Conservation (phyloP, 2,329 filamentous ascomycete genomes). For the Beauveria australis region DNA sequence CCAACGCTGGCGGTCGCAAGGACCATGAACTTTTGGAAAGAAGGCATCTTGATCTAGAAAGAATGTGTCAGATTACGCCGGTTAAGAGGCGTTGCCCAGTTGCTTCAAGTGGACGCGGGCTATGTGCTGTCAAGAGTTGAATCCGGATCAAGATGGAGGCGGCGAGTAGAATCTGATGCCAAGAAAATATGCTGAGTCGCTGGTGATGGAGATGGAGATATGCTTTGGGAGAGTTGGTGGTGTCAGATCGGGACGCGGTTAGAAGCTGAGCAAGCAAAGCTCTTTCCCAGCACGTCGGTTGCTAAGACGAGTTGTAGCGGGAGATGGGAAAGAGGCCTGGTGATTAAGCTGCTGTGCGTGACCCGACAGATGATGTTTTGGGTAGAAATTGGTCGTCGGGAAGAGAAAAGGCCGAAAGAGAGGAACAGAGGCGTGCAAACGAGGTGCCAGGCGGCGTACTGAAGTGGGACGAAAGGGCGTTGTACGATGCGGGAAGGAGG, state of each 20-base stretch:
- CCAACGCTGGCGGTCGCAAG: constrained; percentile 5
- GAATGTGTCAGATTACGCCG: background rate
- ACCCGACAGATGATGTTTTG: constrained; percentile 2
- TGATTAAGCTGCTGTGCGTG: background rate
- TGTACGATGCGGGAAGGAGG: background rate
- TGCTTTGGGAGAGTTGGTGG: background rate
- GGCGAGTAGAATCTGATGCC: background rate
- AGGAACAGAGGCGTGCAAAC: background rate
- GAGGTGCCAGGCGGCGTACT: background rate
- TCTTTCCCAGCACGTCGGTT: background rate
- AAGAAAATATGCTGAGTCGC: constrained; percentile 6
- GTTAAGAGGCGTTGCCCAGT: background rate
- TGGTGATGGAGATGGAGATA: background rate
- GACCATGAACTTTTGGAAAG: constrained; percentile 20
- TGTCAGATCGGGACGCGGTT: background rate
- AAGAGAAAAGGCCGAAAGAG: background rate
- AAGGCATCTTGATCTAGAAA: constrained; percentile 19
- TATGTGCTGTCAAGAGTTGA: background rate
- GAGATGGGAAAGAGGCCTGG: background rate
- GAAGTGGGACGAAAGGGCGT: background rate
- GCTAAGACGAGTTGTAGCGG: background rate
- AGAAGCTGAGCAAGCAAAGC: background rate
- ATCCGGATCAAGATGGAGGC: background rate
- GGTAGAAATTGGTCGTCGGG: background rate
- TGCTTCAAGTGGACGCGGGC: background rate